Conservation (phyloP, 805 yeast species). For the Candida taoyuanica region DNA sequence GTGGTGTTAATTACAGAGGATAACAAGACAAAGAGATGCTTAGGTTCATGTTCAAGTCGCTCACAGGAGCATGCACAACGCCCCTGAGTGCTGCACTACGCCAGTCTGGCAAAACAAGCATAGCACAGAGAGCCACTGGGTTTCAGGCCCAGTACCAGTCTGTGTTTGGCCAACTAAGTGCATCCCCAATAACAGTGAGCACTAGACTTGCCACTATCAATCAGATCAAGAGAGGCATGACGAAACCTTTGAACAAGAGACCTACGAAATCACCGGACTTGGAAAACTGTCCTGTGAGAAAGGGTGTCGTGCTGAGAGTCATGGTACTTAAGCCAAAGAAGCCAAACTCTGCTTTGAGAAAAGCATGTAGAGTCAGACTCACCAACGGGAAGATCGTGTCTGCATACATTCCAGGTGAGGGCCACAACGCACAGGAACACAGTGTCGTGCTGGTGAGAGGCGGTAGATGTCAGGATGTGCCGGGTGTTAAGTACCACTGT, state of each 20-base stretch:
- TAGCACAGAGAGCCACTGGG: constrained; percentile 3
- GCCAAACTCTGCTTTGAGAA: constrained; percentile 97
- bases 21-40: constrained; percentile 18
- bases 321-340: constrained; percentile 96
- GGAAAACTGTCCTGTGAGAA: constrained; percentile 75
- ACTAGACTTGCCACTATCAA: constrained; percentile 59
- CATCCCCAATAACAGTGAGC: constrained; percentile 17
- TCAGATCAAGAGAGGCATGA: constrained; percentile 68
- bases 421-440: constrained; percentile 97
- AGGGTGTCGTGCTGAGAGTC: constrained; percentile 91
- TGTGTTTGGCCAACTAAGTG: constrained; percentile 12
- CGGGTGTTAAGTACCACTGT: constrained; percentile 94
- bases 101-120: no score
- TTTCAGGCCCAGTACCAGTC: constrained; percentile 11
- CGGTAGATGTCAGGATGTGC: constrained; percentile 97
- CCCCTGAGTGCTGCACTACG: constrained; percentile 8
- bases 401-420: constrained; percentile 97
- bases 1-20: no score
- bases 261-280: constrained; percentile 74
- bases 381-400: constrained; percentile 85
- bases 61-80: constrained; percentile 17
- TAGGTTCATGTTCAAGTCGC: constrained; percentile 25
- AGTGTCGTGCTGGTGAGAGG: constrained; percentile 95
- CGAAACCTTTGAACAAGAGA: constrained; percentile 44
- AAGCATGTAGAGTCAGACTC: constrained; percentile 91